Percentiles rank a stretch among this genome's conserved stretches.
Evolutionary conservation across 768 basidiomycete genomes (phyloP).

Genomic region (Gelatoporia subvermispora): DNA sequence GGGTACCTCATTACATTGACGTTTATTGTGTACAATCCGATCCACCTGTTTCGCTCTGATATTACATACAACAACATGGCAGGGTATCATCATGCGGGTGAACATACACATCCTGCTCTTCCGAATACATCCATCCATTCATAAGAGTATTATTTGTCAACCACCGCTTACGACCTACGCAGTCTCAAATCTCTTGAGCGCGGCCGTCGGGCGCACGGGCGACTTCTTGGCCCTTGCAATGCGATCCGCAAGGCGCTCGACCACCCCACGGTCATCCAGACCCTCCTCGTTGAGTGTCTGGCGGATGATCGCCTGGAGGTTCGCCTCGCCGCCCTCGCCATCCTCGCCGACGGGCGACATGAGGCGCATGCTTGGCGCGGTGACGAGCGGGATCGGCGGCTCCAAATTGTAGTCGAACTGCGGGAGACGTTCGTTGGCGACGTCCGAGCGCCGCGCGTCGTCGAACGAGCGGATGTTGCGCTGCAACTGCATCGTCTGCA

Average conservation of each 20-base stretch:
- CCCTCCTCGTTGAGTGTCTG: constrained; percentile 52
- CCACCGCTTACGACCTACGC: too few relatives aligned
- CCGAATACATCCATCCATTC: background rate
- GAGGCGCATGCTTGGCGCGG: constrained; percentile 59
- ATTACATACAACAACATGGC: too few relatives aligned
- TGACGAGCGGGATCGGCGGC: constrained; percentile 38
- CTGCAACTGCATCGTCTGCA: constrained; percentile 54
- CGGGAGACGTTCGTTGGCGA: constrained; percentile 73
- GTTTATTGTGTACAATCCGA: too few relatives aligned
- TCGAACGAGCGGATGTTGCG: constrained; percentile 66
- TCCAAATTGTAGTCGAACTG: constrained; percentile 36
- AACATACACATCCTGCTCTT: too few relatives aligned
- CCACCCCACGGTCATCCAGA: constrained; percentile 41
- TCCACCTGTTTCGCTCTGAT: background rate
- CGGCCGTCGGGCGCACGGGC: constrained; percentile 37
- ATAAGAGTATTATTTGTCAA: background rate
- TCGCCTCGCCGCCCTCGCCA: constrained; percentile 34
- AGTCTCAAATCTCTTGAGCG: constrained; percentile 64
- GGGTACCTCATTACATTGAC: too few relatives aligned
- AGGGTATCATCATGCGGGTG: too few relatives aligned
- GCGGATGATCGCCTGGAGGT: constrained; percentile 64
- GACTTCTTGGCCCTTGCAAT: constrained; percentile 49
- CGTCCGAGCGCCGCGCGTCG: constrained; percentile 75
- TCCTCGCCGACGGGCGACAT: constrained; percentile 14
- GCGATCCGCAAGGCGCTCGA: constrained; percentile 59